Evolutionary conservation across 768 basidiomycete species (phyloP).

Genomic region (Termitomyces sp.): DNA sequence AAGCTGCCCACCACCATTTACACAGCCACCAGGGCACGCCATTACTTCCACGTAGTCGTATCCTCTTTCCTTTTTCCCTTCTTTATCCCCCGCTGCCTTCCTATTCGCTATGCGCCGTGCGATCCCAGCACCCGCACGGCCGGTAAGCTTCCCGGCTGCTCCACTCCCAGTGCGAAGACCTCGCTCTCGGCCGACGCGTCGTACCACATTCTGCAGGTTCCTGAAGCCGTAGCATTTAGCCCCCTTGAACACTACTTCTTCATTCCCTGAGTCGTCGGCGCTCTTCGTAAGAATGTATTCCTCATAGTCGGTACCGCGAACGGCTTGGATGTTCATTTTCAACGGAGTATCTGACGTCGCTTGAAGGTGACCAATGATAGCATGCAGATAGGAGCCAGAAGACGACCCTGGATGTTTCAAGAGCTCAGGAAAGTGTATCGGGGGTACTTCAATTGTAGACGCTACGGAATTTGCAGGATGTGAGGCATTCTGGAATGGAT

Average conservation of each 20-base stretch:
- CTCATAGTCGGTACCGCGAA: constrained; percentile 77
- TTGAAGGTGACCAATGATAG: constrained; percentile 60
- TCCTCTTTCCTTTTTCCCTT: constrained; percentile 36
- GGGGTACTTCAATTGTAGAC: constrained; percentile 8
- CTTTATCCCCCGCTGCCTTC: constrained; percentile 30
- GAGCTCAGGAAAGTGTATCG: constrained; percentile 58
- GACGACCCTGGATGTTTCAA: constrained; percentile 79
- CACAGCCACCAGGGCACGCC: constrained; percentile 98
- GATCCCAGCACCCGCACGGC: constrained; percentile 12
- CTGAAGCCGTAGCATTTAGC: constrained; percentile 97
- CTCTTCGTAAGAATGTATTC: constrained; percentile 54
- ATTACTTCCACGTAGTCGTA: constrained; percentile 97
- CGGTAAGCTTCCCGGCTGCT: constrained; percentile 51
- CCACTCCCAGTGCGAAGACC: constrained; percentile 72
- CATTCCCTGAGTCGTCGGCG: constrained; percentile 26
- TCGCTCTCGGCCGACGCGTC: constrained; percentile 85
- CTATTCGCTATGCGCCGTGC: constrained; percentile 24
- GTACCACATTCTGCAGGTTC: constrained; percentile 94
- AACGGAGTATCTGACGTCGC: constrained; percentile 40
- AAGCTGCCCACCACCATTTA: constrained; percentile 94
- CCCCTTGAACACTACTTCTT: constrained; percentile 79
- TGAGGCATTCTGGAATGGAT: constrained; percentile 3
- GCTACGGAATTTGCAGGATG: background rate
- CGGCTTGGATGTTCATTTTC: constrained; percentile 46
- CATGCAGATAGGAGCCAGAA: constrained; percentile 90